Evolutionary conservation across 1,139 yeast species (phyloP), one percentile per base, ranked within the genome.

Genomic region (Lodderomyces elongisporus): DNA sequence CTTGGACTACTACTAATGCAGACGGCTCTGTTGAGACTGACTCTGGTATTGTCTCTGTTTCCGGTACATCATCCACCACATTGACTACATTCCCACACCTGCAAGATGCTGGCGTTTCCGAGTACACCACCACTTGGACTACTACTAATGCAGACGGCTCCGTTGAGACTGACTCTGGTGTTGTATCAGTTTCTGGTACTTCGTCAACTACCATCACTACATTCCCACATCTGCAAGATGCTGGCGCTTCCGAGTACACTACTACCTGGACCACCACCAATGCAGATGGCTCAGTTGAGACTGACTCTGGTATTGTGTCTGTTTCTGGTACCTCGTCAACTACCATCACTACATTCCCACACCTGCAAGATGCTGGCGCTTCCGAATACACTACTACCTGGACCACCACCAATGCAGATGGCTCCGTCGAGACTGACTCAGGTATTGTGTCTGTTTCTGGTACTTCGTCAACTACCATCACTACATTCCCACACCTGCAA

Each of bases 331-430:
- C 46, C 14, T 31, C 35, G 12, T 31, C 25, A 13, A 32, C 35
- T 7, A 32, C 35, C 4, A 23, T 25, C 17, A 24, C 28, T 14
- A 27, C 31, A 7, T 23, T 27, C 28, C 30, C 34, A 27, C 25
- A 4, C 32, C 42, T n/a, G 41, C 49, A 16, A 10, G 18, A 31
- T 17, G 27, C 23, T 13, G 28, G 13, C 5, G 14, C 16, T 9
- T 37, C 45, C 23, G 45, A 41, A 22, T 42, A 36, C 39, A 43
- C 46, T 14, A 48, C 52, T 10, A 46, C 49, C 4, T 45, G 43
- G 40, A 31, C 36, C 2, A 35, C 49, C 3, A 35, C 41, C 2
- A 26, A 37, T 6, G 20, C 36, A 10, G 31, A 30, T 24, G 32
- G 39, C 14, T 30, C 36, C 5, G 45, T 41, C n/a, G 32, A 33